Evolutionary conservation across 23 red algal species (phyloP).

Genomic region (Cyanidioschyzon merolae): DNA sequence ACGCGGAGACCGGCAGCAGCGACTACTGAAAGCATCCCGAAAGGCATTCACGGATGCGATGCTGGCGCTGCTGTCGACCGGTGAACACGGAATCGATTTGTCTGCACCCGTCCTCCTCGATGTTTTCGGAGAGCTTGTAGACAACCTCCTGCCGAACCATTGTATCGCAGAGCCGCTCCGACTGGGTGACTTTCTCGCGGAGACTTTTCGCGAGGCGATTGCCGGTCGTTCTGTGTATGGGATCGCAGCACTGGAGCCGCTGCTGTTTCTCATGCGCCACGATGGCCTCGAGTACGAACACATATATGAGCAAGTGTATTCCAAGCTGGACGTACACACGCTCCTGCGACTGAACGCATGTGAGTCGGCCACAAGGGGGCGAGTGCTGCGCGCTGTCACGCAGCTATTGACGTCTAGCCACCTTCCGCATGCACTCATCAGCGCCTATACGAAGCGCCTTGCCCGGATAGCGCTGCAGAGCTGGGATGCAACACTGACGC

Average conservation of each 20-base stretch:
- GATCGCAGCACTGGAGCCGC: not conserved
- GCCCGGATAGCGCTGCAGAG: not conserved
- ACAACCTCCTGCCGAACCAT: not conserved
- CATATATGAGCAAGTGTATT: not conserved
- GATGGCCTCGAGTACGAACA: constrained; percentile 3
- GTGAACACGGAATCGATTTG: not conserved
- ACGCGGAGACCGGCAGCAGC: not conserved
- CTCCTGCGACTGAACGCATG: not conserved
- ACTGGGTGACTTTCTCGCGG: not conserved
- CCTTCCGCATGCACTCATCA: not conserved
- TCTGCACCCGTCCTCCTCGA: not conserved
- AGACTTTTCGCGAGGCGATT: not conserved
- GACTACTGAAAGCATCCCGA: not conserved
- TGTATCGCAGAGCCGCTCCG: not conserved
- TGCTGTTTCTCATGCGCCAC: not conserved
- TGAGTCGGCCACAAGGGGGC: not conserved
- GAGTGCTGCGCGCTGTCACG: not conserved
- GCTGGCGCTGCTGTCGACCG: not conserved
- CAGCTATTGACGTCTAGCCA: not conserved
- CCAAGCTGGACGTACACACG: not conserved
- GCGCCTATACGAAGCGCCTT: not conserved
- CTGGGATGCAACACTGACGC: not conserved
- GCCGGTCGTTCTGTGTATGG: not conserved
- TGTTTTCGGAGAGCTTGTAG: not conserved
- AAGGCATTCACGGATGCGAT: not conserved